Evolutionary conservation across 352 stramenopile species (phyloP), one percentile per base, ranked within the genome.

Genomic region (Phytopythium ostracodes): DNA sequence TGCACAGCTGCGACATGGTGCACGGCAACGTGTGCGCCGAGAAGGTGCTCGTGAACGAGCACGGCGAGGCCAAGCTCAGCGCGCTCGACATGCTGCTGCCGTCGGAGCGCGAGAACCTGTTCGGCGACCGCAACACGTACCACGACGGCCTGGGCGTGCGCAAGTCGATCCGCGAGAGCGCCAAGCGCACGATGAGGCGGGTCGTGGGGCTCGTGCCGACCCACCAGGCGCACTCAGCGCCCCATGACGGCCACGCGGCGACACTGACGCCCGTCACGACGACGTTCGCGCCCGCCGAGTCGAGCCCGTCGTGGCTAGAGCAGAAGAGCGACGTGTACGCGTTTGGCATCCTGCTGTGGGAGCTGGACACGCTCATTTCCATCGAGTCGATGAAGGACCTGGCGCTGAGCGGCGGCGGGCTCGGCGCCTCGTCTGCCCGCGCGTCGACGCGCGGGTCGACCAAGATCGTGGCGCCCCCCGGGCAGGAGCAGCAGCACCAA

Each of bases 61-160:
- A 86, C 27, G 79, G 82, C 31, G 81, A 91, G 56, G 85, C 82
- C 0, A 94, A 94, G 62, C 72, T 94, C n/a, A 88, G 78, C 47
- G 80, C 72, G 18, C 77, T 92, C 65, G 78, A 92, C 56, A 61
- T 92, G 35, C 44, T 78, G 18, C 60, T 87, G 14, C 66, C 72
- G 6, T 70, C 71, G 6, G 69, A 74, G 25, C 22, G 71, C 8
- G 8, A 42, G 27, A 35, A 35, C 29, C 7, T 50, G 27, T 1
- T 61, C 10, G 27, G 18, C 14, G 47, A 67, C 8, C 47, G 59
- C 42, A 47, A 57, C 60, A 60, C 63, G 17, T 65, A 72, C 35
- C 11, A 22, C 9, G 55, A 68, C 35, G 35, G 24, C 24, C 22
- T 4, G 25, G 64, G 79, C 38, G 59, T 73, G 51, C 76, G 75